Conservation (phyloP, 2,329 filamentous ascomycete species). For the Xylariomycetidae sp. region DNA sequence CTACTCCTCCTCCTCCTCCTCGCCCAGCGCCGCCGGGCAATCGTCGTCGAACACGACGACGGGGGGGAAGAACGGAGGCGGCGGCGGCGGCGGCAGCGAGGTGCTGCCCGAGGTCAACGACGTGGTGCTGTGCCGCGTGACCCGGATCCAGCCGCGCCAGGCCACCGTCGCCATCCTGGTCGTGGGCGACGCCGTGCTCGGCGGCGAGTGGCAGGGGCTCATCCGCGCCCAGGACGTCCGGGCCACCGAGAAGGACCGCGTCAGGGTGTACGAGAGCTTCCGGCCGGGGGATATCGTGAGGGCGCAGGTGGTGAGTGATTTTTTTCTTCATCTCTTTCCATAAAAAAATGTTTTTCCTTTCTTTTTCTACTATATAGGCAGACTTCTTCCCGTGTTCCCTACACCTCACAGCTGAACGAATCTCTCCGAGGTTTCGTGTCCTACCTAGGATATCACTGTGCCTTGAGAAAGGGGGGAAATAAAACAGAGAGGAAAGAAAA, state of each 20-base stretch:
- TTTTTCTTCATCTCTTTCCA: background rate
- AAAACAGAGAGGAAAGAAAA: too few relatives aligned
- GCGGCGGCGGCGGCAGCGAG: conserved; percentile 10
- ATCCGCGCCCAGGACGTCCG: conserved; percentile 88
- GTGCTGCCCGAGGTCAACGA: conserved; percentile 78
- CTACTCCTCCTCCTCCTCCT: conserved; percentile 38
- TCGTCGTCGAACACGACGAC: too few relatives aligned
- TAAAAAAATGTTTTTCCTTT: conserved; percentile 6
- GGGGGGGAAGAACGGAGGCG: conserved; percentile 45
- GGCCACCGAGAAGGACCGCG: conserved; percentile 92
- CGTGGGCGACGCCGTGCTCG: conserved; percentile 66
- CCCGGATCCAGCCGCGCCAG: conserved; percentile 78
- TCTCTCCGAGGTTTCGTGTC: too few relatives aligned
- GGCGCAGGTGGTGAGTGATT: conserved; percentile 66
- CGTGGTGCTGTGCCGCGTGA: conserved; percentile 78
- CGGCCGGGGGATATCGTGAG: conserved; percentile 88
- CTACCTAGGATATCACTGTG: too few relatives aligned
- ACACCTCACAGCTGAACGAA: too few relatives aligned
- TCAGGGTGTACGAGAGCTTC: conserved; percentile 87
- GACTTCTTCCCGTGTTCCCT: too few relatives aligned
- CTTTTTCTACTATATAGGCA: conserved; percentile 2
- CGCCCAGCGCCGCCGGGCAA: too few relatives aligned
- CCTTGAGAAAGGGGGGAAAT: too few relatives aligned
- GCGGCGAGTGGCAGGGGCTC: conserved; percentile 79
- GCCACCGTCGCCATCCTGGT: conserved; percentile 83